These are phyloP conservation scores for Trametes villosa DNA, from an alignment of 768 basidiomycete species.

Conservation along the genomic window DNA sequence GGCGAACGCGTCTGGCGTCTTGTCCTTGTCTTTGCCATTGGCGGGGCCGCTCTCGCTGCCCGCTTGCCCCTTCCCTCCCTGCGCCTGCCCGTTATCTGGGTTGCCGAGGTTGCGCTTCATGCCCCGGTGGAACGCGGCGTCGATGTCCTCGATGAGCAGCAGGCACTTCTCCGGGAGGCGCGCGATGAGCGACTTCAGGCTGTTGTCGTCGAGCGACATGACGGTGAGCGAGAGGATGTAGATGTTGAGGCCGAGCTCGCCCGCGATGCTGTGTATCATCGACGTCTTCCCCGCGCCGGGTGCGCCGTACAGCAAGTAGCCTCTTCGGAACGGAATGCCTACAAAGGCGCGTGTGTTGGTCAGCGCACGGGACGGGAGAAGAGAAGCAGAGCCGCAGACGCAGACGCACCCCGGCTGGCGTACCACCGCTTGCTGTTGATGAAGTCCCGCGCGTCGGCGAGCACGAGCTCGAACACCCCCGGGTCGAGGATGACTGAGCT, in stretches of 20 bases:
- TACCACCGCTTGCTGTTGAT: constrained; percentile 75
- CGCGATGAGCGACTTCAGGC: constrained; percentile 60
- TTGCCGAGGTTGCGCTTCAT: constrained; percentile 28
- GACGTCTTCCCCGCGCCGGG: constrained; percentile 83
- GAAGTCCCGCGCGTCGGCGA: constrained; percentile 75
- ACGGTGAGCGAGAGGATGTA: constrained; percentile 74
- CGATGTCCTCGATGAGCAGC: constrained; percentile 84
- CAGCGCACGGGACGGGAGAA: neutral
- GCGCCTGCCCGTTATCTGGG: constrained; percentile 9
- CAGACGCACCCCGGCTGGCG: constrained; percentile 54
- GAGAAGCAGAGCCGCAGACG: neutral
- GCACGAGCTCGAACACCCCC: constrained; percentile 64
- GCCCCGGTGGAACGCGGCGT: constrained; percentile 66
- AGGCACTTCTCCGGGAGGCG: constrained; percentile 73
- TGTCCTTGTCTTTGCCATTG: constrained; percentile 29
- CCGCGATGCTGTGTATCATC: constrained; percentile 75
- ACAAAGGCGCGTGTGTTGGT: neutral
- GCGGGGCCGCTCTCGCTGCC: constrained; percentile 6
- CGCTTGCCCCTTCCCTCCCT: constrained; percentile 36
- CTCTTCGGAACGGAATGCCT: constrained; percentile 77
- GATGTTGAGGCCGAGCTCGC: constrained; percentile 75
- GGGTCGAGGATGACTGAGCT: constrained; percentile 73
- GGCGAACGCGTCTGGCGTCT: constrained; percentile 29
- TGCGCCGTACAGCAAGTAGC: constrained; percentile 77
- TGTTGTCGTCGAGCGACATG: constrained; percentile 62